A percentile compares a stretch with the other conserved stretches of the same genome.
phyloP scores from a whole-genome alignment of 768 basidiomycete species.

The Nidularia pulvinata region DNA sequence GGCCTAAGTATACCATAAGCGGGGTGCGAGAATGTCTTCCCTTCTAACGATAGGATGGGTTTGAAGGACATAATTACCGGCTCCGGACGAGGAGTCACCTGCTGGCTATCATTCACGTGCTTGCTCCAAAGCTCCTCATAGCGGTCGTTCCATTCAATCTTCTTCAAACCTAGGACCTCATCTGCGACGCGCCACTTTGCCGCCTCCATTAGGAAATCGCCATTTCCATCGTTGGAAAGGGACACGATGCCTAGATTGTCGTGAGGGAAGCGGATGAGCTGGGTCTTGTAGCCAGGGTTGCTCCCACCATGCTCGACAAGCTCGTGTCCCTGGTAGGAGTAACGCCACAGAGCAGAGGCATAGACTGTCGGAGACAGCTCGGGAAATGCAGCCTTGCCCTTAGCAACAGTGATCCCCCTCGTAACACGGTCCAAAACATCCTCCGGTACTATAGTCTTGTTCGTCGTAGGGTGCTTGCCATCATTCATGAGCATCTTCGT shows the following conservation, averaged over 20 bases:
- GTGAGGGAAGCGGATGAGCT: conserved; percentile 29
- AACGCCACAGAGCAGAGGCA: conserved; percentile 35
- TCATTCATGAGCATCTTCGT: conserved; percentile 35
- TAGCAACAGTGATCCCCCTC: conserved; percentile 26
- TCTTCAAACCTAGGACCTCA: conserved; percentile 25
- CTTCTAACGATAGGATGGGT: conserved; percentile 16
- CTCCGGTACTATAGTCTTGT: conserved; percentile 31
- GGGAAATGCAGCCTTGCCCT: conserved; percentile 30
- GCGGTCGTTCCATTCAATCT: conserved; percentile 36
- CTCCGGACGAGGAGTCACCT: conserved; percentile 18
- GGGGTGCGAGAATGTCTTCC: conserved; percentile 25
- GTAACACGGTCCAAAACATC: conserved; percentile 33
- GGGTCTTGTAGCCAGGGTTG: conserved; percentile 31
- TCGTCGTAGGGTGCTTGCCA: conserved; percentile 34
- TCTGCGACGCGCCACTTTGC: conserved; percentile 36
- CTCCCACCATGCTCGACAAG: conserved; percentile 42
- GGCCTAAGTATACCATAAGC: conserved; percentile 31
- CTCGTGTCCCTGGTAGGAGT: conserved; percentile 36
- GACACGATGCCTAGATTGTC: conserved; percentile 35
- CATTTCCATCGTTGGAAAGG: conserved; percentile 38
- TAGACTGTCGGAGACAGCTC: conserved; percentile 39
- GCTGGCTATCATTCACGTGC: conserved; percentile 14
- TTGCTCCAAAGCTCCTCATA: conserved; percentile 20
- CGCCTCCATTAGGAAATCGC: conserved; percentile 26
- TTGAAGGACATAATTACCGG: conserved; percentile 13